Conservation (phyloP, 768 basidiomycete genomes). For the Grammothele lineata region DNA sequence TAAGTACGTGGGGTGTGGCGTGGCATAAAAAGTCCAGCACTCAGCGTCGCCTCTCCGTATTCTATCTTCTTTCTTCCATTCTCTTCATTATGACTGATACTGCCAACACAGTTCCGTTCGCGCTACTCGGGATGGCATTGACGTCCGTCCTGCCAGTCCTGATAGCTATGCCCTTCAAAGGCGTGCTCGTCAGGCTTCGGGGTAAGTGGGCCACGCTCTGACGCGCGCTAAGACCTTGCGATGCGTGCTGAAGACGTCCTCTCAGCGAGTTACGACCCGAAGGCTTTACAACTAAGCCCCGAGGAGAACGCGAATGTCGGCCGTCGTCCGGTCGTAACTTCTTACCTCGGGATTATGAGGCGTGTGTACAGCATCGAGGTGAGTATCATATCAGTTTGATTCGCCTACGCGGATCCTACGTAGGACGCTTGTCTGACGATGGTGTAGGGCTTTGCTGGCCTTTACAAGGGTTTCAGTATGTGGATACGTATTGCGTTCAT, state of each 20-base stretch:
- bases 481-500: not conserved
- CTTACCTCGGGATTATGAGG: constrained; percentile 68
- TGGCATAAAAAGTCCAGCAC: not conserved
- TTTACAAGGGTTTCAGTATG: constrained; percentile 78
- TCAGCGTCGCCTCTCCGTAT: not conserved
- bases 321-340: constrained; percentile 67
- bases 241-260: not conserved
- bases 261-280: constrained; percentile 69
- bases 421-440: too few relatives aligned
- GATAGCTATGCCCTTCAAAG: constrained; percentile 43
- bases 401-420: too few relatives aligned
- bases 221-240: not conserved
- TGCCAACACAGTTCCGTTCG: constrained; percentile 29
- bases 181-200: constrained; percentile 70
- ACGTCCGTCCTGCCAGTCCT: constrained; percentile 60
- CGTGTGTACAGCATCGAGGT: constrained; percentile 76
- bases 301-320: constrained; percentile 75
- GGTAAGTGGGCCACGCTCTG: constrained; percentile 29
- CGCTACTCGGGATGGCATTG: constrained; percentile 43
- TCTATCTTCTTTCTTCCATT: constrained; percentile 8
- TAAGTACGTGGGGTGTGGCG: too few relatives aligned
- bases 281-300: constrained; percentile 73
- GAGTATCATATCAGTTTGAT: too few relatives aligned
- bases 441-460: constrained; percentile 62
- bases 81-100: constrained; percentile 12